Base-by-base conservation (phyloP, 1,284 basidiomycete species). In the Ceratobasidium sp. region DNA sequence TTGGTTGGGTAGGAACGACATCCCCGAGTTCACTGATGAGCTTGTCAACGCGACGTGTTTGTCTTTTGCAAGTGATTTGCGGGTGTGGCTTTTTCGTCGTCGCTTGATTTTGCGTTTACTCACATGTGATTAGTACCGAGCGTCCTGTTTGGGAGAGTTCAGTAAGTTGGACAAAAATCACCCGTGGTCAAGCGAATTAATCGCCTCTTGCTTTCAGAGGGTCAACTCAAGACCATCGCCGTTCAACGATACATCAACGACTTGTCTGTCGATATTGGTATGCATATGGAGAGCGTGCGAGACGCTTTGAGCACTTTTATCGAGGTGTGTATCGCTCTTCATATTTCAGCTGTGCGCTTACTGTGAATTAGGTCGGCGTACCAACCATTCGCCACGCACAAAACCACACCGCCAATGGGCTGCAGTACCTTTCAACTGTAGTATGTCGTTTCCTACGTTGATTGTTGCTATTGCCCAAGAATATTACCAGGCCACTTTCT, bases 311-410 rank as follows among this genome's bases (percentile, higher is more conserved):
- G 84, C 1, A 87, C 89, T 81, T 91, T 92, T 81, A 88, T 91
- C 71, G 89, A 91, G 84, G 86, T 92, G 75, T 89, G 90, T 89
- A 58, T 77, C 63, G 53, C 22, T 14, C 16, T 24, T 48, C 1
- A 22, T 14, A 2, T 13, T 43, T 31, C 8, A 51, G 22, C 62
- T 31, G 5, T 49, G 11, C 16, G 22, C 31, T 49, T n/a, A 59
- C 22, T 16, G 19, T 63, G 89, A 4, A 27, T 6, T 27, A 72
- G 69, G 69, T 61, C 64, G 89, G 89, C 79, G 89, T 92, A 19
- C 90, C 90, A n/a, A 89, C 89, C 0, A 91, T 92, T 77, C 87
- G 89, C 56, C 91, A 90, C 77, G 88, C 88, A 0, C 90, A 92
- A 80, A 88, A 89, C 76, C 90, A 91, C 77, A 89, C 86, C 8